Base-by-base conservation (phyloP, 2,329 filamentous ascomycete genomes). In the Trichoderma gracile region DNA sequence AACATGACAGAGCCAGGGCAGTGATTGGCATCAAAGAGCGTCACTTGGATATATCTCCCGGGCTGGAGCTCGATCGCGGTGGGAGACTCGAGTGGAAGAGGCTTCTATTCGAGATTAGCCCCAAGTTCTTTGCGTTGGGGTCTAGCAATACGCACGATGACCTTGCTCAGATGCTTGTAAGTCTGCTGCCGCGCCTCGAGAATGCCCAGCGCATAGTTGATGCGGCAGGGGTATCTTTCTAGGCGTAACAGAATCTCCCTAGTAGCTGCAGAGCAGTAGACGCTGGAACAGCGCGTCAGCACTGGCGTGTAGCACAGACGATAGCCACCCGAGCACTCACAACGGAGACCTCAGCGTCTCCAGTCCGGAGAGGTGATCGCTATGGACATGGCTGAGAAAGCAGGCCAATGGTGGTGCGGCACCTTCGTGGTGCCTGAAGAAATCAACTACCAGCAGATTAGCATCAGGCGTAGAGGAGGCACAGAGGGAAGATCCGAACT, bases 1-100 rank as follows among this genome's bases (percentile, higher is more conserved):
- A 97, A 97, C 92, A 97, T 96, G 19, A 95, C 92, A 19, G 92
- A 88, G 0, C 94, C 93, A 0, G 89, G 84, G 71, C 94, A 98
- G 73, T 97, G 94, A 70, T 98, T 97, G 1, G 94, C 93, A 78
- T 97, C 90, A 58, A 97, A 85, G 0, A 97, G 80, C 0, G 93
- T 97, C 19, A 96, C 91, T 53, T 88, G 86, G 25, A 97, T 86
- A n/a, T 78, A 79, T 53, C 84, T 83, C 1, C 85, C 85, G 0
- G 89, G 91, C 1, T 81, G 82, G 3, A 97, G 81, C 71, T 96
- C 91, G 53, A 98, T 85, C 4, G 79, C 77, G 0, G 89, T 93
- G 0, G 92, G 91, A 0, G 92, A 92, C 56, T 95, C 89, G 9
- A 97, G 77, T 0, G 93, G 93, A 38, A 98, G 83, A 0, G 92